A percentile compares a stretch with the other conserved stretches of the same genome.
Conservation (phyloP, 75 land plant genomes). For the Cupressus sempervirens region DNA sequence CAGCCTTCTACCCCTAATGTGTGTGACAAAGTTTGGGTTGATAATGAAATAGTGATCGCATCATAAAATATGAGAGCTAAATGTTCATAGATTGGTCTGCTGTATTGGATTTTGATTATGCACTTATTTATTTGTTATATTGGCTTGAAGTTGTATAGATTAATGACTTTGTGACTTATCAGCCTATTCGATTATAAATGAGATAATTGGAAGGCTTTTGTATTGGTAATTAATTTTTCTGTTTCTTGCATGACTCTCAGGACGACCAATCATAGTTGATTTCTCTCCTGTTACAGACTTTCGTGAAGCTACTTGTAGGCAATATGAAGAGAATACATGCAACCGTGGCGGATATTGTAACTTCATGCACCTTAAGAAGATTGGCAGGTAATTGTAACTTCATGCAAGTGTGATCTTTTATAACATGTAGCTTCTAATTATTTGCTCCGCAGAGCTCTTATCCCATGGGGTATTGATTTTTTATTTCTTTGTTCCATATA, state of each 20-base stretch:
- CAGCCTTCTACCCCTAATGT: too few relatives aligned
- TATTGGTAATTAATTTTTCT: neutral
- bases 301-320: conserved; percentile 74
- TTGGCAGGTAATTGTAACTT: conserved; percentile 25
- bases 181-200: neutral
- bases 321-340: conserved; percentile 73
- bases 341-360: conserved; percentile 75
- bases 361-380: conserved; percentile 64
- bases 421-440: neutral
- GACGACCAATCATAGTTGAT: conserved; percentile 70
- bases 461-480: neutral
- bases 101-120: neutral
- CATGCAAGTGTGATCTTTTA: neutral
- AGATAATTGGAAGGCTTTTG: neutral
- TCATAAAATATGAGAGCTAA: too few relatives aligned
- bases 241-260: conserved; percentile 17
- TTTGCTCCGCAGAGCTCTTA: neutral
- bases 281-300: conserved; percentile 76
- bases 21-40: too few relatives aligned
- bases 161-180: neutral
- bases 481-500: neutral
- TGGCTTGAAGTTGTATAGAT: too few relatives aligned
- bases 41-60: too few relatives aligned
- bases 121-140: neutral
- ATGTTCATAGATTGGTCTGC: too few relatives aligned